Percentiles rank a stretch among this genome's conserved stretches.
phyloP scores from a whole-genome alignment of 2,329 filamentous ascomycete species.

The Xenoacremonium recifei region DNA sequence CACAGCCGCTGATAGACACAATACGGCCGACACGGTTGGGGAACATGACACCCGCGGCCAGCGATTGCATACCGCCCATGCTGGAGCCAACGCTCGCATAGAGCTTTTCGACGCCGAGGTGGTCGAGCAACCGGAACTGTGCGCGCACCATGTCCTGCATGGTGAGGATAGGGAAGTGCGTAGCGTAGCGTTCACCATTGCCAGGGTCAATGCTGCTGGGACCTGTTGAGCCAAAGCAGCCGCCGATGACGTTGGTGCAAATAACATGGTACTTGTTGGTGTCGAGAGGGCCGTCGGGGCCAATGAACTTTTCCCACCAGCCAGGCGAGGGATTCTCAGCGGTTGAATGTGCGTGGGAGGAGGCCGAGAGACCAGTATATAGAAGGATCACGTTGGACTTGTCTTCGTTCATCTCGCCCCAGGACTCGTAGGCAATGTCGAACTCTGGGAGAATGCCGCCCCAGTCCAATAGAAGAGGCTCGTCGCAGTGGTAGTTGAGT shows the following conservation, averaged over 20 bases:
- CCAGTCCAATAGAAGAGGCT: conserved; percentile 86
- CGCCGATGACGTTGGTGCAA: conserved; percentile 94
- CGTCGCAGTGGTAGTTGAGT: conserved; percentile 68
- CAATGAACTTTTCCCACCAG: conserved; percentile 99
- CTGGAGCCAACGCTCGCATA: conserved; percentile 93
- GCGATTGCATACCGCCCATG: conserved; percentile 98
- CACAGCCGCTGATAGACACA: conserved; percentile 89
- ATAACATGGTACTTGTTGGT: conserved; percentile 91
- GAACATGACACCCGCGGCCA: conserved; percentile 83
- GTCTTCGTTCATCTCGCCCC: conserved; percentile 78
- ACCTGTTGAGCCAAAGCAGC: conserved; percentile 94
- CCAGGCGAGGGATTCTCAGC: conserved; percentile 79
- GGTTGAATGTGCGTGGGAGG: conserved; percentile 95
- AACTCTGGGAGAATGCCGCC: conserved; percentile 89
- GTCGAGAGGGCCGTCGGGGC: conserved; percentile 78
- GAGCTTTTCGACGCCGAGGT: conserved; percentile 71
- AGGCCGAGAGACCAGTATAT: conserved; percentile 94
- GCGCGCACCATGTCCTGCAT: conserved; percentile 97
- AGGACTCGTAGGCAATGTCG: conserved; percentile 88
- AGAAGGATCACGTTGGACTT: conserved; percentile 87
- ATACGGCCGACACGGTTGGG: conserved; percentile 78
- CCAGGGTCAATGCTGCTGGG: conserved; percentile 85
- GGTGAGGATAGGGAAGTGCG: conserved; percentile 91
- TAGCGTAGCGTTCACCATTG: conserved; percentile 86
- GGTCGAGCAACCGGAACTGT: conserved; percentile 85